Percentiles rank a stretch among this genome's conserved stretches.
These are phyloP conservation scores for Favolaschia claudopus DNA, from an alignment of 768 basidiomycete species.

Conservation along the genomic window DNA sequence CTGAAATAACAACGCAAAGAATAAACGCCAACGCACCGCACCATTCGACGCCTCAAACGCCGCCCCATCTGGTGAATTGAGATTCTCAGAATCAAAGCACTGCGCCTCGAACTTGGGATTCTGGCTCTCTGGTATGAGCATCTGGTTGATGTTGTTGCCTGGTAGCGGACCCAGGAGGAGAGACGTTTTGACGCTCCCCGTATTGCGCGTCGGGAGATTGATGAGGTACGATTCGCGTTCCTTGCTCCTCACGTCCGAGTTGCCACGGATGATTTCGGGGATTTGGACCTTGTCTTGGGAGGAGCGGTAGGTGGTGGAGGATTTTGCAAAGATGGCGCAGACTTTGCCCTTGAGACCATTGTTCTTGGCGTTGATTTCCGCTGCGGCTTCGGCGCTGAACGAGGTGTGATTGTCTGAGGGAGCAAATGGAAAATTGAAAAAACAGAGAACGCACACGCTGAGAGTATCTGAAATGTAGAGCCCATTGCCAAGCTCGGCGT, in stretches of 20 bases:
- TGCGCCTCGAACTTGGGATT: too few species aligned
- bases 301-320: background rate
- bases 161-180: too few species aligned
- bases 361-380: background rate
- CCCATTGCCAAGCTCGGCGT: slow-evolving; percentile 3
- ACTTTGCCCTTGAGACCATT: background rate
- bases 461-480: slow-evolving; percentile 9
- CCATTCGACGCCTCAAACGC: too few species aligned
- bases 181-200: too few species aligned
- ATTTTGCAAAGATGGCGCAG: slow-evolving; percentile 11
- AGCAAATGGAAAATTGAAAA: background rate
- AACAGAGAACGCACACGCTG: background rate
- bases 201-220: too few species aligned
- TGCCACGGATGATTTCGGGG: background rate
- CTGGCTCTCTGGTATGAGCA: too few species aligned
- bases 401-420: background rate
- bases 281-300: background rate
- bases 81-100: too few species aligned
- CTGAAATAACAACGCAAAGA: too few species aligned
- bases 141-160: too few species aligned
- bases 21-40: too few species aligned
- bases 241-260: background rate
- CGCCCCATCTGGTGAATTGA: too few species aligned
- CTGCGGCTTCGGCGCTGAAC: background rate
- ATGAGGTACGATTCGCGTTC: background rate